phyloP scores from a whole-genome alignment of 106 monocot genomes.

The Alisma plantagoaquatica region DNA sequence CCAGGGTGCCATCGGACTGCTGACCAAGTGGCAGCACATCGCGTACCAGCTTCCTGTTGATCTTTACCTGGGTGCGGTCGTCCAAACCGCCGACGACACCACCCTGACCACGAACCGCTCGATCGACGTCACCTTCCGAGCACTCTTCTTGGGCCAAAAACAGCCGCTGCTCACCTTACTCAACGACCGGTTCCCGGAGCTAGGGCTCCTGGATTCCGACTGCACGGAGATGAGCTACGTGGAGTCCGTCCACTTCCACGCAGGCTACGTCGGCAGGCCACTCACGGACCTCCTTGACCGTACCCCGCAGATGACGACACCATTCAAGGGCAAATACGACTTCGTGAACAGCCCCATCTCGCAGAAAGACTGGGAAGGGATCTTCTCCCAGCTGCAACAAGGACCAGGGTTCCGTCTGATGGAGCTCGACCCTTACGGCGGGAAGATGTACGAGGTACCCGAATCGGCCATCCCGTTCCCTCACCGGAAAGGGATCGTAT shows the following conservation, averaged over 20 bases:
- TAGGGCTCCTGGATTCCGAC: slow-evolving; percentile 10
- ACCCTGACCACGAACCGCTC: slow-evolving; percentile 3
- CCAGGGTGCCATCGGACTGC: slow-evolving; percentile 23
- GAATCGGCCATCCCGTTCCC: slow-evolving; percentile 33
- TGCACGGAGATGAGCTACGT: slow-evolving; percentile 25
- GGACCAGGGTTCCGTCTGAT: slow-evolving; percentile 8
- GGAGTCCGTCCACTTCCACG: slow-evolving; percentile 14
- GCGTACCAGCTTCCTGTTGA: slow-evolving; percentile 15
- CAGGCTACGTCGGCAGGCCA: not conserved
- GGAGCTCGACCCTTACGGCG: slow-evolving; percentile 31
- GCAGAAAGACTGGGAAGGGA: slow-evolving; percentile 2
- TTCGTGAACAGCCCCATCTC: slow-evolving; percentile 17
- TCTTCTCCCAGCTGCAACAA: slow-evolving; percentile 22
- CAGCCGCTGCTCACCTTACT: slow-evolving; percentile 5
- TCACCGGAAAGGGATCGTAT: slow-evolving; percentile 34
- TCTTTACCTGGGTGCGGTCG: slow-evolving; percentile 16
- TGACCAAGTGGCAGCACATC: slow-evolving; percentile 24
- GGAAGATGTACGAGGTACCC: slow-evolving; percentile 16
- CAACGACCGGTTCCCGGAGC: slow-evolving; percentile 13
- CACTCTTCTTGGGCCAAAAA: slow-evolving; percentile 17
- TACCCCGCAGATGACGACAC: not conserved
- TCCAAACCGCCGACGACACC: not conserved
- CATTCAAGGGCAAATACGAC: slow-evolving; percentile 35
- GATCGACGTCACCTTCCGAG: slow-evolving; percentile 11
- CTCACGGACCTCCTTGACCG: slow-evolving; percentile 1